Percentiles rank a stretch among this genome's conserved stretches.
Evolutionary conservation across 2,329 filamentous ascomycete species (phyloP).

Genomic region (Trichoderma semiorbis): DNA sequence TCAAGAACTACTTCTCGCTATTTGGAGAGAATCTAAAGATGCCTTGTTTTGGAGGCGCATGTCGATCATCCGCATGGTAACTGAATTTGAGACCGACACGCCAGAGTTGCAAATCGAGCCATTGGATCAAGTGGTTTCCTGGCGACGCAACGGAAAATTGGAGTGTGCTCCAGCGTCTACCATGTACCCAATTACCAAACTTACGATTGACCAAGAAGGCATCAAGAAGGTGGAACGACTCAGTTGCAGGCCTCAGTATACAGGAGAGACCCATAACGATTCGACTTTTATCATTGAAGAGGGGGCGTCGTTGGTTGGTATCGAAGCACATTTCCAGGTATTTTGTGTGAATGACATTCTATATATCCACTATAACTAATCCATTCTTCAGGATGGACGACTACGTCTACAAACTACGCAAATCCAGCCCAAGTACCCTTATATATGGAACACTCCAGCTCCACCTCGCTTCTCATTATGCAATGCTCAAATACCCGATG

Average conservation of each 20-base stretch:
- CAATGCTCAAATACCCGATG: background rate
- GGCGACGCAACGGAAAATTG: background rate
- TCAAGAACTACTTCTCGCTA: background rate
- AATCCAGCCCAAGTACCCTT: background rate
- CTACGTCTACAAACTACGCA: background rate
- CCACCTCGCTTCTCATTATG: background rate
- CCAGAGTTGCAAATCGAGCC: background rate
- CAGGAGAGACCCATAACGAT: background rate
- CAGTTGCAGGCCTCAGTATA: background rate
- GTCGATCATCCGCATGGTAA: background rate
- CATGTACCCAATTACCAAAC: background rate
- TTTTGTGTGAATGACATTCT: background rate
- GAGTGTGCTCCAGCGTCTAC: background rate
- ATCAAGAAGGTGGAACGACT: background rate
- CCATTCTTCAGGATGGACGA: background rate
- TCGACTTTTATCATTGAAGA: background rate
- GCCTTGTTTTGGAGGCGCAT: background rate
- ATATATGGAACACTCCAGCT: background rate
- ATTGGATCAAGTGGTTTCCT: background rate
- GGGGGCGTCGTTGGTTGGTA: background rate
- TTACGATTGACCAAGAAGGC: background rate
- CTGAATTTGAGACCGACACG: background rate
- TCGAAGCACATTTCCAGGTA: background rate
- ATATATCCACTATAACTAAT: background rate
- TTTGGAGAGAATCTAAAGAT: background rate